Conservation (phyloP, 139 green algal genomes). For the Zygnema cylindricum region DNA sequence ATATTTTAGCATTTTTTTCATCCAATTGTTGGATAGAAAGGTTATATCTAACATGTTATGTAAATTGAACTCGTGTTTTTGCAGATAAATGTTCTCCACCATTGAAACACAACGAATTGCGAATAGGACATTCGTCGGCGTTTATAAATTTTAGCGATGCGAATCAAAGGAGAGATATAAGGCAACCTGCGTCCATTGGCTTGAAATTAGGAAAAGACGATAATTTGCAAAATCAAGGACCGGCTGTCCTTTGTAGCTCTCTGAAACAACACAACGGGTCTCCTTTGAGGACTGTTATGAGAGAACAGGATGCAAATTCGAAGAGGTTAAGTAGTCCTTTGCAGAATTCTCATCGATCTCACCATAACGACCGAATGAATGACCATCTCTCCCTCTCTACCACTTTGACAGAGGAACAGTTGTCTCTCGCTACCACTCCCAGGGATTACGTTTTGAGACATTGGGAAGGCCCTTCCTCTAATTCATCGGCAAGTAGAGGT, state of each 20-base stretch:
- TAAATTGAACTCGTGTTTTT: too few species aligned
- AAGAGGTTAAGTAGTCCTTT: not conserved
- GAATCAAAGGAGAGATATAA: not conserved
- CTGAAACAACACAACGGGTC: not conserved
- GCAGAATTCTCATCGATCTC: not conserved
- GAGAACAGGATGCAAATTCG: not conserved
- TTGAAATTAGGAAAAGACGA: not conserved
- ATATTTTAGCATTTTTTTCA: too few species aligned
- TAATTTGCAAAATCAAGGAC: not conserved
- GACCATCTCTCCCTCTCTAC: not conserved
- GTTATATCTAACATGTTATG: too few species aligned
- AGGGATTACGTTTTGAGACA: not conserved
- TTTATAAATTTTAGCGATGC: not conserved
- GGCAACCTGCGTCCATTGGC: not conserved
- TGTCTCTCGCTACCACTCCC: not conserved
- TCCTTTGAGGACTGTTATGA: not conserved
- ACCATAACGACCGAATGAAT: not conserved
- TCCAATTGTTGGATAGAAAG: too few species aligned
- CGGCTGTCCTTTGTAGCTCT: not conserved
- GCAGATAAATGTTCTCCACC: not conserved
- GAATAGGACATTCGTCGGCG: not conserved
- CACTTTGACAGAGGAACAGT: not conserved
- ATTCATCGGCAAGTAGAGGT: not conserved
- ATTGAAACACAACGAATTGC: not conserved
- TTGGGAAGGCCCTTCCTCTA: not conserved